Evolutionary conservation across 805 yeast species (phyloP), one percentile per base, ranked within the genome.

Genomic region (Ascoidea rubescens): DNA sequence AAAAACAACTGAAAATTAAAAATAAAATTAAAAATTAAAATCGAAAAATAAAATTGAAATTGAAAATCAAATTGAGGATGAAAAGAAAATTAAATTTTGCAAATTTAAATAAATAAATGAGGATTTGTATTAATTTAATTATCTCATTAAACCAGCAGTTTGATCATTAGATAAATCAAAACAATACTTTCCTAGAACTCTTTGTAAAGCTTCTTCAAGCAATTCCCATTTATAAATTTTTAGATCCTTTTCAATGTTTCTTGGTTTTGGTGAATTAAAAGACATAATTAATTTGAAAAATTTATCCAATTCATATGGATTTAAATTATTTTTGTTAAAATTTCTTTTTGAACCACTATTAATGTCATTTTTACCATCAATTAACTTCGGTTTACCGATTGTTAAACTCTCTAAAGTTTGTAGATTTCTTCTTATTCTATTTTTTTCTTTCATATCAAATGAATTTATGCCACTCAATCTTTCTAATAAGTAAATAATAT

Each of bases 161-260:
- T 8, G 14, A 8, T 37, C 43, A 37, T 37, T 37, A 37, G 43
- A 37, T 10, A 10, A 37, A 37, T 37, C 43, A 37, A 37, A 48
- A n/a, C 49, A 48, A 59, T 79, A 79, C 60, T 79, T 79, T 30
- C 78, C 67, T 31, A 77, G 70, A 21, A 79, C 79, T 59, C 75
- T 78, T 47, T 63, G 62, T 51, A 79, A 60, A 0, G 83, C 84
- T 31, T 60, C 64, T 42, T 66, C 71, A 31, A 79, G 64, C 48
- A 69, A 70, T 30, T 59, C 56, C 84, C 84, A 79, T n/a, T 66
- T 66, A 61, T 79, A 78, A 5, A 79, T 83, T 59, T 79, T 79
- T 56, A 79, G 71, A 60, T 78, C 82, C 59, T 79, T 79, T 55
- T 77, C 83, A 49, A 79, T 79, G 57, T 78, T 78, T 33, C 84